phyloP scores from a whole-genome alignment of 192 early-diverging fungal species.

The Pecoramyces ruminantium region DNA sequence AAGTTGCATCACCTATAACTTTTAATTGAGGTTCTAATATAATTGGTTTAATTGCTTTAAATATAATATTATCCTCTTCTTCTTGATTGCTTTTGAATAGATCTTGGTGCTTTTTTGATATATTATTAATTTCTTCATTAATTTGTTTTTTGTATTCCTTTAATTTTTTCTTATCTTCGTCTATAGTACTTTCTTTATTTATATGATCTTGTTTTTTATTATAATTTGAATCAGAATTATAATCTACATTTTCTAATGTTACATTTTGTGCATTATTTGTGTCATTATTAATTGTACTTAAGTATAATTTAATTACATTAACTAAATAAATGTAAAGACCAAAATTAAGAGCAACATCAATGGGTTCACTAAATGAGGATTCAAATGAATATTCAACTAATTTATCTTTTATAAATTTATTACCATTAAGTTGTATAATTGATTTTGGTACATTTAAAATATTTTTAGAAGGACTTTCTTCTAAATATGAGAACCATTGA shows the following conservation, averaged over 20 bases:
- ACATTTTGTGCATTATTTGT: background rate
- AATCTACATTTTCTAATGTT: background rate
- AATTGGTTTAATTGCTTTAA: background rate
- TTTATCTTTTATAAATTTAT: background rate
- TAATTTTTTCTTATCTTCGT: background rate
- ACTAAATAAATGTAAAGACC: background rate
- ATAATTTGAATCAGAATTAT: background rate
- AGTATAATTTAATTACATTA: background rate
- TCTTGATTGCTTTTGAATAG: background rate
- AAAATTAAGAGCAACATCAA: background rate
- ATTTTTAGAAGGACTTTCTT: background rate
- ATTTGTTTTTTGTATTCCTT: background rate
- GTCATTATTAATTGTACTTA: background rate
- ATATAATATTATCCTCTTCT: background rate
- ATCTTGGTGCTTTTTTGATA: background rate
- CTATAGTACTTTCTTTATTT: background rate
- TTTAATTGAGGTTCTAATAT: background rate
- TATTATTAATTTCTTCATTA: background rate
- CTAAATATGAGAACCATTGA: background rate
- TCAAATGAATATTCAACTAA: background rate
- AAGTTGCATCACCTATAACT: background rate
- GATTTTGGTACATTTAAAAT: background rate
- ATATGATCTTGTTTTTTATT: background rate
- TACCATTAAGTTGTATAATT: background rate
- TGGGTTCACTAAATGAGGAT: background rate